These are phyloP conservation scores for Euptelea pleiosperma DNA, from an alignment of 164 flowering plant species.

Conservation along the genomic window DNA sequence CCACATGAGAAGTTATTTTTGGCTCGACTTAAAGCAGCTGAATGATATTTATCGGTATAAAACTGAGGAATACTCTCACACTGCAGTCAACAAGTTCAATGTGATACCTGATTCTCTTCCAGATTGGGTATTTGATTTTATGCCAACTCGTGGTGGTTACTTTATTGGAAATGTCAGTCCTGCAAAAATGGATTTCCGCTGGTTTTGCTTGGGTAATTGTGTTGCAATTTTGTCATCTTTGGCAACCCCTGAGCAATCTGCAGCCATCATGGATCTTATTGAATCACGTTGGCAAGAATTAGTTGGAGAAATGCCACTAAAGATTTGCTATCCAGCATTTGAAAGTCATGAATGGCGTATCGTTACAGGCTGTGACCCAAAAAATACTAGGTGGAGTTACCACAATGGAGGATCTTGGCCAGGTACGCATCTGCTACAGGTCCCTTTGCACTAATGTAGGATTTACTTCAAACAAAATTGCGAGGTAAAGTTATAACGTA, in stretches of 20 bases:
- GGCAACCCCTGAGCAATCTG: conserved; percentile 85
- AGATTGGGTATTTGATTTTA: conserved; percentile 80
- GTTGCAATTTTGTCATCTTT: conserved; percentile 73
- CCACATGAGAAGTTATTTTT: conserved; percentile 80
- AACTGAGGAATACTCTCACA: conserved; percentile 82
- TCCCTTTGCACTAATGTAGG: no score
- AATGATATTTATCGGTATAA: conserved; percentile 71
- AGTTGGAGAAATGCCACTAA: conserved; percentile 87
- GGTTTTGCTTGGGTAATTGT: conserved; percentile 89
- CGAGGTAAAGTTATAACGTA: no score
- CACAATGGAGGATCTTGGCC: conserved; percentile 98
- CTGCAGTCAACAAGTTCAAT: conserved; percentile 82
- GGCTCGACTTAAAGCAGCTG: conserved; percentile 81
- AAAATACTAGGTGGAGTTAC: conserved; percentile 90
- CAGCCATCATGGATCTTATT: conserved; percentile 83
- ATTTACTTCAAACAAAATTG: no score
- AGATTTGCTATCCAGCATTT: conserved; percentile 76
- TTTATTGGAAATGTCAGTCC: conserved; percentile 84
- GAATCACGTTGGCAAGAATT: conserved; percentile 80
- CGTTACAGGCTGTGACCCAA: conserved; percentile 79
- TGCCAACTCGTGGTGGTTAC: conserved; percentile 27
- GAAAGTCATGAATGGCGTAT: conserved; percentile 84
- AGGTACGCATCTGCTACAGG: conserved; percentile 38
- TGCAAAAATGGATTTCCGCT: conserved; percentile 84
- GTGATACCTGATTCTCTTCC: conserved; percentile 83